Base-by-base conservation (phyloP, 495 filamentous ascomycete genomes). In the Penicillium paradoxum region DNA sequence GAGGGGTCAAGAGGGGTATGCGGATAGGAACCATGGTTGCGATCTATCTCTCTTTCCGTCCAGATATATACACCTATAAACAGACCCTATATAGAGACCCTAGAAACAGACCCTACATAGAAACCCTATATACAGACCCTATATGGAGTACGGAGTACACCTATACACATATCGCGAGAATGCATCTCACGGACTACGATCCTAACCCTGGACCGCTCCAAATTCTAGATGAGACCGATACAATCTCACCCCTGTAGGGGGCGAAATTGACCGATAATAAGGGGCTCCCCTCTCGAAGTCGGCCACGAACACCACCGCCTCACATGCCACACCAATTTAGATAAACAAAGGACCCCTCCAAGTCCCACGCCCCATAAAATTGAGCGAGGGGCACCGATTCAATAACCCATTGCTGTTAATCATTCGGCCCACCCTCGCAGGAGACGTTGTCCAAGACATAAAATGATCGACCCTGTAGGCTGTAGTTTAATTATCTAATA, bases 361-460 rank as follows among this genome's bases (percentile, higher is more conserved):
- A 33, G n/a, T 2, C 17, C 38, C 6, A 21, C 22, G 38, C 15
- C 42, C 42, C 42, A 45, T 45, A 42, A 27, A 14, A n/a, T 32
- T 22, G 29, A 49, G 46, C 46, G 46, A 49, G 46, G 46, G 46
- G 46, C 33, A 48, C n/a, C 24, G 41, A 45, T 32, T 37, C 29
- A 48, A 48, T 48, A 48, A 37, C 45, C 24, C 24, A 13, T 6
- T 24, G 13, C 11, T 9, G 45, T 49, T 13, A 39, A 49, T 37
- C 46, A 15, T 34, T 34, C 9, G 32, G 32, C n/a, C 34, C 44
- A 37, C 46, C 46, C 46, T 49, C 48, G 48, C 48, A 51, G 48
- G 6, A n/a, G n/a, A n/a, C n/a, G n/a, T n/a, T 6, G n/a, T 30
- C 15, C 27, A 55, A 44, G 40, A 43, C 40, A 30, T 25, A 38